Percentiles rank a stretch among this genome's conserved stretches.
Conservation (phyloP, 768 basidiomycete genomes). For the Phanerochaete carnosa region DNA sequence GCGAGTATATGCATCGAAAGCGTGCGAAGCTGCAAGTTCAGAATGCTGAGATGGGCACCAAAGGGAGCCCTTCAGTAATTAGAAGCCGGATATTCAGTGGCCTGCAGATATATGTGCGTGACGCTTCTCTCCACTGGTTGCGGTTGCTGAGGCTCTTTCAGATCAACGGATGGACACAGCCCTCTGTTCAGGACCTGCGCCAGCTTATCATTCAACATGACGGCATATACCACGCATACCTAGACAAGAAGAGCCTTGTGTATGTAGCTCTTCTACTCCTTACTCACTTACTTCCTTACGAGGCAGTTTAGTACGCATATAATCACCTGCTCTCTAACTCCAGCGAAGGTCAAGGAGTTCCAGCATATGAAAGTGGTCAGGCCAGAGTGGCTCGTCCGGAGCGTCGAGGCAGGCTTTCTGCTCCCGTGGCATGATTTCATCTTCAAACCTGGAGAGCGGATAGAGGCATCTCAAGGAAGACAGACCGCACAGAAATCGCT, state of each 20-base stretch:
- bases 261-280: constrained; percentile 33
- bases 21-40: constrained; percentile 88
- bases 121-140: neutral
- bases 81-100: constrained; percentile 64
- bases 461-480: constrained; percentile 48
- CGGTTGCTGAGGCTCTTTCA: constrained; percentile 25
- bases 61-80: constrained; percentile 13
- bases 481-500: constrained; percentile 37
- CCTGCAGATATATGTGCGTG: constrained; percentile 78
- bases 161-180: constrained; percentile 90
- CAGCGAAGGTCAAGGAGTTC: constrained; percentile 86
- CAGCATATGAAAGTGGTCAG: constrained; percentile 85
- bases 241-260: constrained; percentile 75
- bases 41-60: constrained; percentile 42
- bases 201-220: constrained; percentile 80
- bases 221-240: constrained; percentile 79
- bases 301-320: constrained; percentile 70
- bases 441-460: constrained; percentile 46
- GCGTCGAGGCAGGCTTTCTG: constrained; percentile 59
- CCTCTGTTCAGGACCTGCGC: constrained; percentile 82
- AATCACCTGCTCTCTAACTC: constrained; percentile 86
- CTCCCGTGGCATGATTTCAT: constrained; percentile 81
- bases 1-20: constrained; percentile 89
- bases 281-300: neutral
- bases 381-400: constrained; percentile 87